Conservation (phyloP, 306 rosid genomes). For the Vicia sativa region DNA sequence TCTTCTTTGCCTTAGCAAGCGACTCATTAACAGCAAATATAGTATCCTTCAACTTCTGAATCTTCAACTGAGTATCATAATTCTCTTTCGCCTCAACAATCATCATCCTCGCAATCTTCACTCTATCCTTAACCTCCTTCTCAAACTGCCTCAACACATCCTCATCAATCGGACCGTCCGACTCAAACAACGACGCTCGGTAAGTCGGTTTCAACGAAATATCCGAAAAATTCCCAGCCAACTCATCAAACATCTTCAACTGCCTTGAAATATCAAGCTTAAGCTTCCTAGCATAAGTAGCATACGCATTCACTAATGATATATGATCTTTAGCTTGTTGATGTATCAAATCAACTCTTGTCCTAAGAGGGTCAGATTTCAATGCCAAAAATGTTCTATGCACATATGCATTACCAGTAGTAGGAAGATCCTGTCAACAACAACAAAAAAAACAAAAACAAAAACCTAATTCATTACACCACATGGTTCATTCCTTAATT, state of each 20-base stretch:
- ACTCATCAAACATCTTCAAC: slow-evolving; percentile 82
- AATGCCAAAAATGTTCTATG: slow-evolving; percentile 87
- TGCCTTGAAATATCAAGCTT: slow-evolving; percentile 95
- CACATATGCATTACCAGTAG: slow-evolving; percentile 78
- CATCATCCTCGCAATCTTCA: slow-evolving; percentile 77
- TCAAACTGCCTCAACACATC: slow-evolving; percentile 90
- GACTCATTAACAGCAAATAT: slow-evolving; percentile 91
- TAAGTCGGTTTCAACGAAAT: slow-evolving; percentile 66
- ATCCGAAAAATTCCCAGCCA: slow-evolving; percentile 73
- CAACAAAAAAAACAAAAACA: slow-evolving; percentile 15
- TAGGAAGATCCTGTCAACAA: slow-evolving; percentile 73
- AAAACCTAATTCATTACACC: slow-evolving; percentile 32
- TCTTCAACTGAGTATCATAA: slow-evolving; percentile 92
- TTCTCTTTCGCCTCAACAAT: slow-evolving; percentile 86
- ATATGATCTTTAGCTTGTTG: slow-evolving; percentile 95
- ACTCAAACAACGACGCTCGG: slow-evolving; percentile 61
- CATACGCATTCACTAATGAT: slow-evolving; percentile 92
- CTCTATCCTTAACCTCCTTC: slow-evolving; percentile 98
- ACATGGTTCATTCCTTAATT: background rate
- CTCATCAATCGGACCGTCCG: slow-evolving; percentile 84
- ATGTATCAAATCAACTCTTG: slow-evolving; percentile 84
- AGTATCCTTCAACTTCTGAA: slow-evolving; percentile 97
- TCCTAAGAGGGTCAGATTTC: slow-evolving; percentile 89
- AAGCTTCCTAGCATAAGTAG: slow-evolving; percentile 97
- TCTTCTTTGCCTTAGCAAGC: slow-evolving; percentile 91